Evolutionary conservation across 164 flowering plant genomes (phyloP).

Genomic region (Stephania japonica): DNA sequence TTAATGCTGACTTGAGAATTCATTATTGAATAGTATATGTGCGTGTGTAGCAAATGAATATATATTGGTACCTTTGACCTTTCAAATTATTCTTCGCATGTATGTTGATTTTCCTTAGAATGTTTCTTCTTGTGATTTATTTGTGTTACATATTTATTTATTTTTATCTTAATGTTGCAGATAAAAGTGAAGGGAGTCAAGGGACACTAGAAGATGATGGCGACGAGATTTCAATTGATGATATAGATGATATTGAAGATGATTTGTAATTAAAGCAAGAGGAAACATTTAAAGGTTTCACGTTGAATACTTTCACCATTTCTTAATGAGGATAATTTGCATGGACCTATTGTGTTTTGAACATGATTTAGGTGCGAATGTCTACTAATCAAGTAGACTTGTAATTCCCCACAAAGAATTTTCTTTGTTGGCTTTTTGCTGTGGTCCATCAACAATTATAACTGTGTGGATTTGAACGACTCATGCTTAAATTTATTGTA

Average conservation of each 20-base stretch:
- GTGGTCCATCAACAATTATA: too few species aligned
- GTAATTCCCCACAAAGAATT: too few species aligned
- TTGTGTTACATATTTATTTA: background rate
- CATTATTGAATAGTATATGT: too few species aligned
- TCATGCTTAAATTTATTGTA: too few species aligned
- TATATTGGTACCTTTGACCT: background rate
- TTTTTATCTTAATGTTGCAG: slow-evolving; percentile 7
- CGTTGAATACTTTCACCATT: background rate
- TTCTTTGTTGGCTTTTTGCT: too few species aligned
- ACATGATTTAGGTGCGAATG: background rate
- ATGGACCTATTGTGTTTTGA: background rate
- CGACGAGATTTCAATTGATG: slow-evolving; percentile 60
- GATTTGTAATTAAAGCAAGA: slow-evolving; percentile 10
- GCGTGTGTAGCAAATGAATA: too few species aligned
- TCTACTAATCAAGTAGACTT: background rate
- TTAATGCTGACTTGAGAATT: background rate
- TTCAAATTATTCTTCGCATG: background rate
- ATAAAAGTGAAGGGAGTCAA: slow-evolving; percentile 27
- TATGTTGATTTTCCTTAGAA: background rate
- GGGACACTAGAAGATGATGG: slow-evolving; percentile 22
- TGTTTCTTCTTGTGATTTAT: background rate
- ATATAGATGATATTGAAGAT: slow-evolving; percentile 57
- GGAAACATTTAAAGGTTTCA: background rate
- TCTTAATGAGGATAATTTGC: background rate
- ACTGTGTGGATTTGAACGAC: background rate